phyloP scores from a whole-genome alignment of 371 early-diverging fungal species.

The Mortierella polycephala region DNA sequence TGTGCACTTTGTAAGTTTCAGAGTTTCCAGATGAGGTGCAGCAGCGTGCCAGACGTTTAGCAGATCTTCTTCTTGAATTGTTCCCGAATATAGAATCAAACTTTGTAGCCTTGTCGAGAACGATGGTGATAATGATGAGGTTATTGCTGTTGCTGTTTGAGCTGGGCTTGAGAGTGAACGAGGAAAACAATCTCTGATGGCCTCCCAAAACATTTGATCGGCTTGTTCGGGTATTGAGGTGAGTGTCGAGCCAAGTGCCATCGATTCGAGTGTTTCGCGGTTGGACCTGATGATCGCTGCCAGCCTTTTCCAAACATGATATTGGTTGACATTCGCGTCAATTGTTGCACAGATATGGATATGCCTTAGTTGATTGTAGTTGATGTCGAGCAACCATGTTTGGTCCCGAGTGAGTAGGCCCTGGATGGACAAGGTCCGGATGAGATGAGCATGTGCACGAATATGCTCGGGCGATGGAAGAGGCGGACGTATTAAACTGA shows the following conservation, averaged over 20 bases:
- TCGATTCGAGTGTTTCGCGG: no score
- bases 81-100: background rate
- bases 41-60: constrained; percentile 15
- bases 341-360: no score
- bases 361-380: no score
- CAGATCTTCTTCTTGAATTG: constrained; percentile 6
- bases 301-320: no score
- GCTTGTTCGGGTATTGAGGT: no score
- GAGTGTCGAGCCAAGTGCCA: no score
- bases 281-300: no score
- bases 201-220: no score
- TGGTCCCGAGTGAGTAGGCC: no score
- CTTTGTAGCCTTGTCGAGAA: background rate
- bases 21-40: background rate
- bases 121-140: constrained; percentile 1
- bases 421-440: background rate
- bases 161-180: no score
- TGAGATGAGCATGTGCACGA: background rate
- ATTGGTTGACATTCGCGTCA: no score
- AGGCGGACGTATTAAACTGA: background rate
- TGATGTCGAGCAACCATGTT: background rate
- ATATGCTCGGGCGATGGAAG: background rate
- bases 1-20: background rate
- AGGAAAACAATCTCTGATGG: no score
- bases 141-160: background rate